Conservation (phyloP, 2,329 filamentous ascomycete species). For the Chaetothyriales sp. region DNA sequence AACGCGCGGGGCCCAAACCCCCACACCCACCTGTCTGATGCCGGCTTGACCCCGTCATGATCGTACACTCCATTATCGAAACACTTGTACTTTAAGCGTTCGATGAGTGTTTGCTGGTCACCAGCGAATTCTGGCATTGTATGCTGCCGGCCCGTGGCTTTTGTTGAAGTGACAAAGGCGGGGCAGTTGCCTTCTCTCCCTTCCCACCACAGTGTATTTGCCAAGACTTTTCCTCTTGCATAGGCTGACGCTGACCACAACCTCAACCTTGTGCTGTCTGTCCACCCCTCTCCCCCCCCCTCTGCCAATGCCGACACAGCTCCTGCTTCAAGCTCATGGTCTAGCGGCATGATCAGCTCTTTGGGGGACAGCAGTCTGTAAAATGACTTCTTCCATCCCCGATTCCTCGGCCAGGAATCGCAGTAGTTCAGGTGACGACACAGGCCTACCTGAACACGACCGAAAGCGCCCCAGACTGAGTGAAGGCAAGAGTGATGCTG, state of each 20-base stretch:
- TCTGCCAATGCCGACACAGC: neutral
- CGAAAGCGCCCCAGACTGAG: conserved; percentile 17
- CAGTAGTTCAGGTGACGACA: conserved; percentile 14
- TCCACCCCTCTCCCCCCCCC: no score
- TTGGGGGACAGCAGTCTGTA: conserved; percentile 1
- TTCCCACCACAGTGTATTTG: neutral
- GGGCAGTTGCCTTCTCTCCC: neutral
- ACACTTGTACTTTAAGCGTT: neutral
- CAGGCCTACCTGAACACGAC: conserved; percentile 16
- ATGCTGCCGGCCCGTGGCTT: neutral
- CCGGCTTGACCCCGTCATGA: neutral
- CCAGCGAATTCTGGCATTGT: neutral
- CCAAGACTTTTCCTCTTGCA: neutral
- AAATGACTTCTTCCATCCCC: conserved; percentile 13
- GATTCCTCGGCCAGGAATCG: conserved; percentile 15
- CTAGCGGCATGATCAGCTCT: neutral
- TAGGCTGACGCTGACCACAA: neutral
- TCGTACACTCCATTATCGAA: neutral
- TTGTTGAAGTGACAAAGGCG: neutral
- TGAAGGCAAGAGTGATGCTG: conserved; percentile 10
- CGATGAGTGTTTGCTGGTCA: neutral
- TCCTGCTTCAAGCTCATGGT: neutral
- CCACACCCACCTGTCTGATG: neutral
- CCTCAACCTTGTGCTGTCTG: neutral
- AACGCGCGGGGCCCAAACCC: neutral